Percentiles rank a stretch among this genome's conserved stretches.
phyloP scores from a whole-genome alignment of 2,329 filamentous ascomycete genomes.

The Penicillium sp. region DNA sequence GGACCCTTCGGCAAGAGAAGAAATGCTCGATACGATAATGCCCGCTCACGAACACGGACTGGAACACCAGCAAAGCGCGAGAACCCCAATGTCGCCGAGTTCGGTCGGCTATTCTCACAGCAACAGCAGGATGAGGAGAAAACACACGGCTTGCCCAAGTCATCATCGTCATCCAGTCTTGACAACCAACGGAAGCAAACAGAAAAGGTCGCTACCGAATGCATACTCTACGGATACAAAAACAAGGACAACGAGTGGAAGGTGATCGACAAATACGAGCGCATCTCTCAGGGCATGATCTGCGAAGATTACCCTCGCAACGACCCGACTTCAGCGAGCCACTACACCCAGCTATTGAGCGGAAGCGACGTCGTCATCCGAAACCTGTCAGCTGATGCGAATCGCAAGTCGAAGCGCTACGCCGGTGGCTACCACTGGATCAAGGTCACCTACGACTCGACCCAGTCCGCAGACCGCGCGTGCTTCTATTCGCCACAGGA shows the following conservation, averaged over 20 bases:
- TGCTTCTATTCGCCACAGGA: slow-evolving; percentile 69
- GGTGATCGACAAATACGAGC: slow-evolving; percentile 84
- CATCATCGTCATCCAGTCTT: slow-evolving; percentile 44
- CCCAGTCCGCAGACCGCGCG: slow-evolving; percentile 68
- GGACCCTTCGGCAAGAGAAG: slow-evolving; percentile 61
- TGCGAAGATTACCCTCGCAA: slow-evolving; percentile 91
- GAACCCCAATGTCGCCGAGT: slow-evolving; percentile 53
- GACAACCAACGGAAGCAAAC: slow-evolving; percentile 40
- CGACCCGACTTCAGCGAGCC: slow-evolving; percentile 67
- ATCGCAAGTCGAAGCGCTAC: slow-evolving; percentile 75
- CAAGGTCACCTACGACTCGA: slow-evolving; percentile 76
- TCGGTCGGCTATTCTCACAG: slow-evolving; percentile 46
- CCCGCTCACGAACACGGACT: slow-evolving; percentile 56
- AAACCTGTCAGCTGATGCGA: slow-evolving; percentile 69
- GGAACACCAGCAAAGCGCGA: slow-evolving; percentile 59
- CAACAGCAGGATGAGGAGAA: slow-evolving; percentile 48
- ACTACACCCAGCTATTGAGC: slow-evolving; percentile 71
- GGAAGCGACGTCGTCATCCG: slow-evolving; percentile 70
- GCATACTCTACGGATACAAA: slow-evolving; percentile 81
- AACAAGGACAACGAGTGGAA: slow-evolving; percentile 71
- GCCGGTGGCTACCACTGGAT: slow-evolving; percentile 91
- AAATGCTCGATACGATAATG: slow-evolving; percentile 46
- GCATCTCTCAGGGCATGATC: slow-evolving; percentile 73
- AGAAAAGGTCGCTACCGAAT: slow-evolving; percentile 66
- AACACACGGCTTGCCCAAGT: slow-evolving; percentile 35